A percentile compares a stretch with the other conserved stretches of the same genome.
Conservation (phyloP, 2,329 filamentous ascomycete species). For the Aspergillus neoniger region DNA sequence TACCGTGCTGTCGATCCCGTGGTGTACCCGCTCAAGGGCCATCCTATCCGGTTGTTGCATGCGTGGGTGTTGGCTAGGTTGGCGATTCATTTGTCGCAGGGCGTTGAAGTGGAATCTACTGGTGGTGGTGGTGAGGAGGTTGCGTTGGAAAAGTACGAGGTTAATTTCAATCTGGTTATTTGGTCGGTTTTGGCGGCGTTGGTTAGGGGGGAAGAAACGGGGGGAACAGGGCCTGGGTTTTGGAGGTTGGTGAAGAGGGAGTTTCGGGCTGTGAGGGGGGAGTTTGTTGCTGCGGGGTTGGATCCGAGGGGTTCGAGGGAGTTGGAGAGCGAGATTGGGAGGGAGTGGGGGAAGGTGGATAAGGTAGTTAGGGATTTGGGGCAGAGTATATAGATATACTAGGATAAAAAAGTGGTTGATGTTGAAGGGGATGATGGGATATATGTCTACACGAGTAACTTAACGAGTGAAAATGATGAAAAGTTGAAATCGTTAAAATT, state of each 20-base stretch:
- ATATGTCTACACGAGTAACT: not conserved
- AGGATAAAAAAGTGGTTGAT: no score
- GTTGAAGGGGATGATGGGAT: no score
- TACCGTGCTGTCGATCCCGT: conserved; percentile 55
- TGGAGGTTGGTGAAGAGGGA: conserved; percentile 27
- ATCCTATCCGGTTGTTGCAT: conserved; percentile 58
- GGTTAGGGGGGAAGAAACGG: conserved; percentile 24
- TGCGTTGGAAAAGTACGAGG: conserved; percentile 23
- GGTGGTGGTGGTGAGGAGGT: conserved; percentile 15
- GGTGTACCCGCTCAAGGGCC: conserved; percentile 50
- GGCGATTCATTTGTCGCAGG: conserved; percentile 31
- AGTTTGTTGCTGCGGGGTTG: conserved; percentile 29
- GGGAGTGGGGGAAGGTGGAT: conserved; percentile 55
- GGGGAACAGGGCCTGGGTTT: conserved; percentile 35
- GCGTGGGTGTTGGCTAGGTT: conserved; percentile 37
- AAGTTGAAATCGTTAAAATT: conserved; percentile 27
- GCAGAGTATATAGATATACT: not conserved
- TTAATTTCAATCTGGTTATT: conserved; percentile 36
- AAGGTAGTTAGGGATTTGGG: conserved; percentile 30
- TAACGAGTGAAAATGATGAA: not conserved
- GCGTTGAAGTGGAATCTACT: conserved; percentile 14
- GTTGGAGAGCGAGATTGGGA: conserved; percentile 21
- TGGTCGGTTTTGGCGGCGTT: conserved; percentile 38
- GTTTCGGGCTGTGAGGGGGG: conserved; percentile 30
- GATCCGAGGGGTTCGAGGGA: conserved; percentile 27